Evolutionary conservation across 768 basidiomycete genomes (phyloP).

Genomic region (Boletus tylopilopsis): DNA sequence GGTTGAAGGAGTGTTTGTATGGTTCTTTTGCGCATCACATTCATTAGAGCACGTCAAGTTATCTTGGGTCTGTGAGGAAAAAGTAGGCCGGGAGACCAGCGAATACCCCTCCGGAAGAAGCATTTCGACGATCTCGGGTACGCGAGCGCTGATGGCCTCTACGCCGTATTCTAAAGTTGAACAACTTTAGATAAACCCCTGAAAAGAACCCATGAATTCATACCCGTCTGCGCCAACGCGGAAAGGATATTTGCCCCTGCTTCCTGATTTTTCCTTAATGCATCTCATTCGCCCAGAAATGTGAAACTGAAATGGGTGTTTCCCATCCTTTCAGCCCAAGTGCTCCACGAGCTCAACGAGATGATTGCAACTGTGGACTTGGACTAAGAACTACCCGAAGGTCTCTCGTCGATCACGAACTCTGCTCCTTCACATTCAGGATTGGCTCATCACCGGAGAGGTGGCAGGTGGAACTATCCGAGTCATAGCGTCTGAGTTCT

Average conservation of each 20-base stretch:
- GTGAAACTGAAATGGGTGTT: no score
- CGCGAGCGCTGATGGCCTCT: background rate
- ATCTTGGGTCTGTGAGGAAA: background rate
- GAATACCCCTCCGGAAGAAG: background rate
- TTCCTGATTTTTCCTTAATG: conserved; percentile 23
- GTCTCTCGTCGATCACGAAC: no score
- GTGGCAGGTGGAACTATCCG: no score
- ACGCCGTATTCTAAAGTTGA: background rate
- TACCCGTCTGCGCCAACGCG: conserved; percentile 20
- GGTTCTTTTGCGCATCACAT: background rate
- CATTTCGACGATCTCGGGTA: background rate
- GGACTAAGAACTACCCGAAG: no score
- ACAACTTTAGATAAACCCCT: background rate
- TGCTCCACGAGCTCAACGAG: no score
- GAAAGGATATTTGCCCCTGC: conserved; percentile 22
- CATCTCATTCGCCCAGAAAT: no score
- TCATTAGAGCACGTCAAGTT: background rate
- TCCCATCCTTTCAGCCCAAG: no score
- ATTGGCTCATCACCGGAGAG: no score
- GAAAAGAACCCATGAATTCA: background rate
- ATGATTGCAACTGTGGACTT: no score
- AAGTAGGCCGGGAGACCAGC: background rate
- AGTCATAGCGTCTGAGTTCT: no score
- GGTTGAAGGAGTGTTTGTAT: no score
- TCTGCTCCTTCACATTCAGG: no score